These are phyloP conservation scores for Discostella stelligeroides DNA, from an alignment of 108 stramenopile species.

Conservation along the genomic window DNA sequence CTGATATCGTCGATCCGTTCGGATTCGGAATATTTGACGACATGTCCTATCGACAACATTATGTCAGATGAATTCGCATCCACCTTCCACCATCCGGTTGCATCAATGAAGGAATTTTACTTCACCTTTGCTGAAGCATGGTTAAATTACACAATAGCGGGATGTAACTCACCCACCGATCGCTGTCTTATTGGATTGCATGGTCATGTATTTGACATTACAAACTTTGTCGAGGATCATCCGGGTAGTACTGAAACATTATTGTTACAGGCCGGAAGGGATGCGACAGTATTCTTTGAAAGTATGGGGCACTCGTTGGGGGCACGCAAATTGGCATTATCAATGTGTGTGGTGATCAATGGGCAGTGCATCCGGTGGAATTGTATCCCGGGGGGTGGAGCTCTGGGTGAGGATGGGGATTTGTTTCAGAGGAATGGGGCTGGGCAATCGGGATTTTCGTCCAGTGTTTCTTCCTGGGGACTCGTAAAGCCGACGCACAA, in stretches of 20 bases:
- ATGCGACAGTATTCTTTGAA: conserved; percentile 91
- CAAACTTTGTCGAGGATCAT: conserved; percentile 85
- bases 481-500: conserved; percentile 22
- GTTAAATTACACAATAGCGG: conserved; percentile 76
- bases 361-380: conserved; percentile 36
- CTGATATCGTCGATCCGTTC: conserved; percentile 19
- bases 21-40: not conserved
- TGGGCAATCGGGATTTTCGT: not conserved
- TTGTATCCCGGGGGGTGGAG: not conserved
- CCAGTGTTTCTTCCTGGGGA: conserved; percentile 17
- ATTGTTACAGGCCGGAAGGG: conserved; percentile 86
- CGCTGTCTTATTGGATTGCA: conserved; percentile 87
- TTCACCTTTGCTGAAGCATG: conserved; percentile 74
- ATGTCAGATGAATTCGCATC: not conserved
- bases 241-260: conserved; percentile 93
- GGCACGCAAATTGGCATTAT: conserved; percentile 63
- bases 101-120: conserved; percentile 74
- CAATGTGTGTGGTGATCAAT: conserved; percentile 68
- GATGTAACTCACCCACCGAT: conserved; percentile 57
- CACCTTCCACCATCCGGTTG: conserved; percentile 4
- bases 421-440: not conserved
- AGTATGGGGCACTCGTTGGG: conserved; percentile 82
- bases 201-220: conserved; percentile 90
- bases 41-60: conserved; percentile 3
- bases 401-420: not conserved